Conservation (phyloP, 192 early-diverging fungal species). For the Entomortierella parvispora region DNA sequence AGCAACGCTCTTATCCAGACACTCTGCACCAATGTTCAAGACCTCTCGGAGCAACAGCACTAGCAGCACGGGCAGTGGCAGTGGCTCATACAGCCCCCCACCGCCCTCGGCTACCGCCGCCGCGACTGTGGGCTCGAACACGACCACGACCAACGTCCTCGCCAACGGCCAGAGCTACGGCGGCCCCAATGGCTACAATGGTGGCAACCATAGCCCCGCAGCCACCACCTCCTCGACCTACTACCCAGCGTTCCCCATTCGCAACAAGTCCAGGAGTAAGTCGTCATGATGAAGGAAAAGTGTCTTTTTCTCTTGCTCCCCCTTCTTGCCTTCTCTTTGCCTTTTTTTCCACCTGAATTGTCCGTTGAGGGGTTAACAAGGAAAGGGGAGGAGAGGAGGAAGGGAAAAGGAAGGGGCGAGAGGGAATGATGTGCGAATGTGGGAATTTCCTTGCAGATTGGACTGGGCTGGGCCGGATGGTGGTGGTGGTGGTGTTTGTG, state of each 20-base stretch:
- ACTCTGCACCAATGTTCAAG: background rate
- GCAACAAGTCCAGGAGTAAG: conserved; percentile 47
- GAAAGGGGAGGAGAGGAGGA: too few relatives aligned
- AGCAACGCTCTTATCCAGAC: background rate
- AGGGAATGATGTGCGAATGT: too few relatives aligned
- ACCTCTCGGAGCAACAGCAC: too few relatives aligned
- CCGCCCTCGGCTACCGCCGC: conserved; percentile 5
- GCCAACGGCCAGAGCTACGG: conserved; percentile 3
- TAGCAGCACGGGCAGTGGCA: background rate
- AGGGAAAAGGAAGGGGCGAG: too few relatives aligned
- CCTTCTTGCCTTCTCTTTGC: background rate
- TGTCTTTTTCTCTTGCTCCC: background rate
- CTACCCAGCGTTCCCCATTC: conserved; percentile 25
- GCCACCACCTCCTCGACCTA: conserved; percentile 10
- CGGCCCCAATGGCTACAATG: conserved; percentile 5
- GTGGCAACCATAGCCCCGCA: background rate
- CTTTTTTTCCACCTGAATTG: background rate
- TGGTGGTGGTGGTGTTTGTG: too few relatives aligned
- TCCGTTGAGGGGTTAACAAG: too few relatives aligned
- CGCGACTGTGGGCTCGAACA: background rate
- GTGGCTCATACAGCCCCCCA: conserved; percentile 13
- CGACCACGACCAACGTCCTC: background rate
- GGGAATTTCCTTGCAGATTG: too few relatives aligned
- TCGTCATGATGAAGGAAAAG: too few relatives aligned
- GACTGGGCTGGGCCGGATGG: too few relatives aligned